Evolutionary conservation across 169 alveolate genomes (phyloP), one percentile per base, ranked within the genome.

Genomic region (Plasmodium gaboni): DNA sequence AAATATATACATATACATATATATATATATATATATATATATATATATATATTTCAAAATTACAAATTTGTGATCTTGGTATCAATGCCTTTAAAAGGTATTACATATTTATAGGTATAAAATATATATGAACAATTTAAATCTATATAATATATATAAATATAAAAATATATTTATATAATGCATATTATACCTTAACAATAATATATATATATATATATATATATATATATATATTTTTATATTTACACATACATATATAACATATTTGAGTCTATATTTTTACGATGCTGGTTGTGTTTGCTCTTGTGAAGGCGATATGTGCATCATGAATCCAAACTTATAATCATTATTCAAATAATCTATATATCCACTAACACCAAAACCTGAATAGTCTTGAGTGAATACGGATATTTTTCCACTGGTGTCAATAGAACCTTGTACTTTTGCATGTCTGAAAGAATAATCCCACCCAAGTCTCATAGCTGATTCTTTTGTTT

Each of bases 241-340:
- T 3, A 5, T 17, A 8, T 2, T 15, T 10, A 53, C 19, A n/a
- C 19, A n/a, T 13, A 38, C 9, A 38, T 38, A 38, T 38, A 38
- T 38, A 7, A 38, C 46, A 7, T 5, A 17, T 60, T 60, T 60
- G 17, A 12, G 5, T 13, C 73, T n/a, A 12, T 1, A 10, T 74
- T 60, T 60, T 28, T 71, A 32, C 1, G 71, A 9, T 8, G 24
- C 24, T 50, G 38, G 86, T 17, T 22, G 74, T n/a, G 72, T 92
- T 69, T 86, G 91, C 53, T 51, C 93, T 65, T 71, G 93, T 57
- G 95, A 95, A 9, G 98, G 98, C 26, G 95, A 88, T 55, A 97
- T 95, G 88, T 97, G 98, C 98, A 97, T 95, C 97, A 96, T 95
- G 83, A 96, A 97, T 6, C 98, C 98, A 87, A 97, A 97, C 57